These are phyloP conservation scores for Phialophora verrucosa DNA, from an alignment of 2,329 filamentous ascomycete genomes.

Conservation along the genomic window DNA sequence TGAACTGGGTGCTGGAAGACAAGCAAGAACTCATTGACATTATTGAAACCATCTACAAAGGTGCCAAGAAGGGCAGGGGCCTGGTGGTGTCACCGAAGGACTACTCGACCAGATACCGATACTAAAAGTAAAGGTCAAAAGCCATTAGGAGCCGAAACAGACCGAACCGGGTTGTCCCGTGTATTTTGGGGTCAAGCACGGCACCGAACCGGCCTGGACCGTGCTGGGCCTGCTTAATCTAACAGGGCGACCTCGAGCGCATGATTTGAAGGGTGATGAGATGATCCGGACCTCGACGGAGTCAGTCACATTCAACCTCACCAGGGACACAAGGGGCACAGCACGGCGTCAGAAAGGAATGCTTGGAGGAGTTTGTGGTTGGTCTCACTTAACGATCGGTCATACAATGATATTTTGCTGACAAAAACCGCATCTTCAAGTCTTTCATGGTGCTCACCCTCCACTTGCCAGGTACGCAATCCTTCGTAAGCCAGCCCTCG, in stretches of 20 bases:
- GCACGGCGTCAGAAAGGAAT: constrained; percentile 10
- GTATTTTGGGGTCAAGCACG: background rate
- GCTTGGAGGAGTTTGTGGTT: constrained; percentile 25
- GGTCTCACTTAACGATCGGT: constrained; percentile 31
- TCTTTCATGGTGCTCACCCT: background rate
- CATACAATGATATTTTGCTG: constrained; percentile 34
- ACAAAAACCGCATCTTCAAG: constrained; percentile 22
- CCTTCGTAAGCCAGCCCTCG: background rate
- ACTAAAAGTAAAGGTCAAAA: constrained; percentile 49
- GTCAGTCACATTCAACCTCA: background rate
- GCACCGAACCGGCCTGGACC: background rate
- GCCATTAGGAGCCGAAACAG: background rate
- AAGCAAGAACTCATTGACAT: constrained; percentile 99
- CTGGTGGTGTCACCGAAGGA: constrained; percentile 94
- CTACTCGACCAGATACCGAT: constrained; percentile 73
- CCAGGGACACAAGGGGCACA: background rate
- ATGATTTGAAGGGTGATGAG: background rate
- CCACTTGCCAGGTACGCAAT: constrained; percentile 11
- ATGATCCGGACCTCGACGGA: background rate
- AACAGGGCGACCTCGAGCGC: background rate
- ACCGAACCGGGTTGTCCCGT: background rate
- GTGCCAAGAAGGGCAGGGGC: constrained; percentile 98
- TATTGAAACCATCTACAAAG: constrained; percentile 94
- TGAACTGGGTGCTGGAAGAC: constrained; percentile 95
- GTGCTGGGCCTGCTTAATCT: background rate